Conservation (phyloP, 1,284 basidiomycete species). For the Cutaneotrichosporon daszewskae region DNA sequence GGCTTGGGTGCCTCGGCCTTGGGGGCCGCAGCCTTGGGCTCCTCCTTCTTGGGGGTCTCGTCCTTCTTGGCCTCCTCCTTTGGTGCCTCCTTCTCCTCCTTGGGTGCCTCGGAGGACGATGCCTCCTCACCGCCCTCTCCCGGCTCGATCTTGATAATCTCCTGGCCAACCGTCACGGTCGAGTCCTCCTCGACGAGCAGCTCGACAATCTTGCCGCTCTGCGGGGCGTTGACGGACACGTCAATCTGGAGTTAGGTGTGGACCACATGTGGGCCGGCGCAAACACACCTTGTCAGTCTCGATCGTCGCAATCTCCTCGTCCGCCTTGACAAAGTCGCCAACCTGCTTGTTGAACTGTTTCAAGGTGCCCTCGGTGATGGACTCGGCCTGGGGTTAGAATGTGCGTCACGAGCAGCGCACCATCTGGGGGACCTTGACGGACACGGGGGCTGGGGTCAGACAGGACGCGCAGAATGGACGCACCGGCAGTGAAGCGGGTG, state of each 20-base stretch:
- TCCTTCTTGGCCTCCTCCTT: constrained; percentile 49
- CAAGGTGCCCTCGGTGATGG: constrained; percentile 94
- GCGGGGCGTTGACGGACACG: constrained; percentile 90
- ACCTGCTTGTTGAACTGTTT: constrained; percentile 93
- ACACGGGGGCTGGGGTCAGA: constrained; percentile 5
- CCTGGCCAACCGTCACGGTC: constrained; percentile 90
- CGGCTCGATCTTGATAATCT: constrained; percentile 84
- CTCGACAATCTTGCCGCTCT: constrained; percentile 81
- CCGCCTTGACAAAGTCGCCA: constrained; percentile 81
- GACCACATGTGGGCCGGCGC: neutral
- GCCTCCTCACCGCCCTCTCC: constrained; percentile 56
- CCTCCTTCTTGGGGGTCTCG: neutral
- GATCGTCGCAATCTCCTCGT: constrained; percentile 96
- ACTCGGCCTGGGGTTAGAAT: constrained; percentile 62
- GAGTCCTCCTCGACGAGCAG: constrained; percentile 85
- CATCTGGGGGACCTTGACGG: constrained; percentile 95
- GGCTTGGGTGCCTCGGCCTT: constrained; percentile 45
- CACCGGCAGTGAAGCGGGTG: constrained; percentile 13
- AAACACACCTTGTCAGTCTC: constrained; percentile 89
- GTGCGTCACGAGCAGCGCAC: constrained; percentile 18
- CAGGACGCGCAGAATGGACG: constrained; percentile 1
- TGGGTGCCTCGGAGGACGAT: constrained; percentile 46
- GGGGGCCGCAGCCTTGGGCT: constrained; percentile 47
- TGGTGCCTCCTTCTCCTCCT: constrained; percentile 24
- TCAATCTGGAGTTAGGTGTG: constrained; percentile 64